phyloP scores from a whole-genome alignment of 2,329 filamentous ascomycete genomes.

The Fusarium sp. region DNA sequence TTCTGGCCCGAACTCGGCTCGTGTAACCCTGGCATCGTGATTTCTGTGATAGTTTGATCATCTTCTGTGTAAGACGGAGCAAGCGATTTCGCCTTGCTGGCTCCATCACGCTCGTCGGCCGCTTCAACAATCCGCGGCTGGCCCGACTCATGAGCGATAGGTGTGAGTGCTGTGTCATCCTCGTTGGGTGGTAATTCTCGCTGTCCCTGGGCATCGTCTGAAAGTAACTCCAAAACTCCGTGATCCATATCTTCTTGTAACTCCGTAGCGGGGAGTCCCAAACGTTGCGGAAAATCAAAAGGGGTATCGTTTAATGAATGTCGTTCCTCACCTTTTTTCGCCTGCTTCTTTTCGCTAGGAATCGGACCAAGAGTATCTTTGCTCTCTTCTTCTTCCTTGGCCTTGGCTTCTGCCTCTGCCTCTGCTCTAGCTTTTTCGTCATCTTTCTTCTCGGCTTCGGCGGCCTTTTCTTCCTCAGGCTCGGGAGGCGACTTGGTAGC shows the following conservation, averaged over 20 bases:
- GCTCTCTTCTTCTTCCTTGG: constrained; percentile 49
- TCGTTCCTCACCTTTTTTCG: constrained; percentile 59
- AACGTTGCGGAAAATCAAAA: constrained; percentile 49
- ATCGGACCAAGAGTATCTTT: constrained; percentile 56
- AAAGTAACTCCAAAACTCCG: constrained; percentile 45
- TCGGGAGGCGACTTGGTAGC: constrained; percentile 26
- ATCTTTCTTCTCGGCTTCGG: constrained; percentile 28
- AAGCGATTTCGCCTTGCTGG: background rate
- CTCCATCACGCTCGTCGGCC: constrained; percentile 11
- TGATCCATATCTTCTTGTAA: constrained; percentile 41
- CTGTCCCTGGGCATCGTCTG: constrained; percentile 42
- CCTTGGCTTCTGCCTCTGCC: constrained; percentile 29
- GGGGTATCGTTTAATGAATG: constrained; percentile 53
- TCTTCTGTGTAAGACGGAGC: constrained; percentile 10
- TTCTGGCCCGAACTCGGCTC: constrained; percentile 20
- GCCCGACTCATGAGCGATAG: constrained; percentile 20
- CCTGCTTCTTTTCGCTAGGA: constrained; percentile 49
- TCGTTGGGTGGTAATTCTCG: constrained; percentile 32
- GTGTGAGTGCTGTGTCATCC: constrained; percentile 41
- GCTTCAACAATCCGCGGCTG: constrained; percentile 23
- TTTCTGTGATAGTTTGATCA: constrained; percentile 31
- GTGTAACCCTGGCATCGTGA: constrained; percentile 36
- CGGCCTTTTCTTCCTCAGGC: constrained; percentile 31
- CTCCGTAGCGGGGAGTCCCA: constrained; percentile 44
- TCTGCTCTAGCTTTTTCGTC: constrained; percentile 22